phyloP scores from a whole-genome alignment of 2,329 filamentous ascomycete species.

The Trichoderma brevicompactum region DNA sequence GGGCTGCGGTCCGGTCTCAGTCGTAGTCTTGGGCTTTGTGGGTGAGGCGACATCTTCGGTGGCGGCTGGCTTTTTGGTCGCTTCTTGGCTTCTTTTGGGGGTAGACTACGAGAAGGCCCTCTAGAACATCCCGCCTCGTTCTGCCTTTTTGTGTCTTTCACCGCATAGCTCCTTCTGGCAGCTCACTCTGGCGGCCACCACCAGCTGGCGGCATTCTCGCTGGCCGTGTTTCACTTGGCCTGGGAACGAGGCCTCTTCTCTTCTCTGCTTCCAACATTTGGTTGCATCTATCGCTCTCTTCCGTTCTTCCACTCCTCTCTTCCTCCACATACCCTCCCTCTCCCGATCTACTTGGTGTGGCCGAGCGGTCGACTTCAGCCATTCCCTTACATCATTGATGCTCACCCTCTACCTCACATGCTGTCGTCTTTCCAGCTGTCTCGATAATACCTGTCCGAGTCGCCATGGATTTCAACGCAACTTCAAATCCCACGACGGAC shows the following conservation, averaged over 20 bases:
- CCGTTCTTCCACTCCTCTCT: background rate
- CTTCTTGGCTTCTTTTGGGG: background rate
- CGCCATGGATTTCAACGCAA: conserved; percentile 1
- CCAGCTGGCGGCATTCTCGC: conserved; percentile 5
- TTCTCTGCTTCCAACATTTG: background rate
- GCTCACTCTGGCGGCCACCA: background rate
- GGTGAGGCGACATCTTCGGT: conserved; percentile 4
- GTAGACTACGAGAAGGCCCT: background rate
- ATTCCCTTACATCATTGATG: too few species aligned
- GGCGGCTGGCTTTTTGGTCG: background rate
- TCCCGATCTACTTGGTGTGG: background rate
- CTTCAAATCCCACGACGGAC: background rate
- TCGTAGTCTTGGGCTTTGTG: background rate
- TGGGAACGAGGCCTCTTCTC: background rate
- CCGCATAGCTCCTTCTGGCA: background rate
- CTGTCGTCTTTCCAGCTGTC: background rate
- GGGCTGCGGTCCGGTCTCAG: background rate
- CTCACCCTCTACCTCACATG: background rate
- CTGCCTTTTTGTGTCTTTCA: background rate
- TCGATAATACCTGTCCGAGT: conserved; percentile 2
- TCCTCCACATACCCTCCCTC: background rate
- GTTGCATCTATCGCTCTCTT: background rate
- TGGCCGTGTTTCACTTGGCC: background rate
- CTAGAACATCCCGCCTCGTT: background rate
- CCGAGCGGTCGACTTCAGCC: background rate